phyloP scores from a whole-genome alignment of 208 protist species.

The Crithidia acanthocephali region DNA sequence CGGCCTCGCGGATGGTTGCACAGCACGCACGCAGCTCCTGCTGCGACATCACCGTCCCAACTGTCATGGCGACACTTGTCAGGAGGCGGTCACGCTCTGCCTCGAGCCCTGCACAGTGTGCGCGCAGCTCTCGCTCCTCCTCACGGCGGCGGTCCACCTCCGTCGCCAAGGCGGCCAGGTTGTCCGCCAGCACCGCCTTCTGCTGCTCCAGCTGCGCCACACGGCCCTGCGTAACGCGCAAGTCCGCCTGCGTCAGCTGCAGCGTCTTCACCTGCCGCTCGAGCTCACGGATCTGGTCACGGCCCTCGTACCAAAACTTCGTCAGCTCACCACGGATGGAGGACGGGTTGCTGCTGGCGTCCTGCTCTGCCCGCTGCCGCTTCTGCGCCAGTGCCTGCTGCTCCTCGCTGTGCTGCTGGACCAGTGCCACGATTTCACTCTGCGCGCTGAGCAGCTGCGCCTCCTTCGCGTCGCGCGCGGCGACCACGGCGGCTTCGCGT shows the following conservation, averaged over 20 bases:
- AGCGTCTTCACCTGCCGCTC: conserved; percentile 45
- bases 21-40: conserved; percentile 52
- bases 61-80: conserved; percentile 30
- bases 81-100: conserved; percentile 69
- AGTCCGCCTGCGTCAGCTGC: conserved; percentile 38
- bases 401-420: conserved; percentile 39
- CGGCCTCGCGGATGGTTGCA: conserved; percentile 59
- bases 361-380: conserved; percentile 52
- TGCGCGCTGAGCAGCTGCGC: conserved; percentile 27
- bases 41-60: conserved; percentile 24
- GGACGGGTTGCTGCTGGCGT: conserved; percentile 43
- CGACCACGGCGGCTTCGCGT: conserved; percentile 17
- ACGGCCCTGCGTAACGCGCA: conserved; percentile 53
- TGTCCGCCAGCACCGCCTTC: conserved; percentile 39
- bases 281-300: conserved; percentile 54
- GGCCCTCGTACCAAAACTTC: conserved; percentile 74
- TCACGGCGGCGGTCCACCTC: conserved; percentile 62
- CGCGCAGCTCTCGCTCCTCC: conserved; percentile 58
- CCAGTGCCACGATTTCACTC: conserved; percentile 20
- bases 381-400: conserved; percentile 39
- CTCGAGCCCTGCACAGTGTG: conserved; percentile 60
- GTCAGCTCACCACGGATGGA: conserved; percentile 68
- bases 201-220: conserved; percentile 59
- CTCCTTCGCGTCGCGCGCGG: conserved; percentile 24
- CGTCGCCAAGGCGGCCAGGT: conserved; percentile 52